Evolutionary conservation across 768 basidiomycete genomes (phyloP), one percentile per base, ranked within the genome.

Genomic region (Auriscalpium microsporum): DNA sequence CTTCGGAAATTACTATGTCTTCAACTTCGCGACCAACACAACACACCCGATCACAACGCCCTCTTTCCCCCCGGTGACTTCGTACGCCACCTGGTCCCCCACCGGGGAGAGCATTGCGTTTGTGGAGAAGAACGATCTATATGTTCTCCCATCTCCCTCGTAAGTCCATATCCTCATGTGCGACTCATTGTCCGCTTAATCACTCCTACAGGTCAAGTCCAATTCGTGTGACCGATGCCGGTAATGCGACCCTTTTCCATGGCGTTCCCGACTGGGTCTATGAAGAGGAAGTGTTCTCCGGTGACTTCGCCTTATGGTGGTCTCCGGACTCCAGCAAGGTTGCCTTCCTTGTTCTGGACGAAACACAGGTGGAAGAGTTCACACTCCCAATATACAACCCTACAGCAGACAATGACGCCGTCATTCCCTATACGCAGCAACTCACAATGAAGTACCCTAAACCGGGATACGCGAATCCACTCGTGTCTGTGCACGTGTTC

Each of bases 231-330:
- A 99, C 95, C 2, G 72, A 75, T 1, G 81, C 84, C 13, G 96
- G 96, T 0, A 89, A 86, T 51, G 77, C 82, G 0, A 86, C 87
- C 0, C 75, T 94, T 14, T 96, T 98, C 75, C 84, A 97, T 64
- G 96, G 96, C 8, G 88, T 96, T 2, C 90, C 93, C 0, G 93
- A 96, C 67, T 98, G 96, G 95, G 95, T 97, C 5, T 94, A 94
- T 68, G 93, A 95, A 68, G 92, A 95, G 66, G 93, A 96, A 67
- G 82, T 97, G 21, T 87, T 93, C 62, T 72, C 77, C 3, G 65
- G 71, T 40, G 81, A 93, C 65, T 82, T 69, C 48, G 84, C 94
- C 0, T 73, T 95, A 5, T 98, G 93, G 93, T 98, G 90, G 87
- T 87, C 89, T 10, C 95, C 94, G 4, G 79, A 86, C 62, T 82